phyloP scores from a whole-genome alignment of 2,329 filamentous ascomycete species.

The Lasiodiplodia hormozganensis region DNA sequence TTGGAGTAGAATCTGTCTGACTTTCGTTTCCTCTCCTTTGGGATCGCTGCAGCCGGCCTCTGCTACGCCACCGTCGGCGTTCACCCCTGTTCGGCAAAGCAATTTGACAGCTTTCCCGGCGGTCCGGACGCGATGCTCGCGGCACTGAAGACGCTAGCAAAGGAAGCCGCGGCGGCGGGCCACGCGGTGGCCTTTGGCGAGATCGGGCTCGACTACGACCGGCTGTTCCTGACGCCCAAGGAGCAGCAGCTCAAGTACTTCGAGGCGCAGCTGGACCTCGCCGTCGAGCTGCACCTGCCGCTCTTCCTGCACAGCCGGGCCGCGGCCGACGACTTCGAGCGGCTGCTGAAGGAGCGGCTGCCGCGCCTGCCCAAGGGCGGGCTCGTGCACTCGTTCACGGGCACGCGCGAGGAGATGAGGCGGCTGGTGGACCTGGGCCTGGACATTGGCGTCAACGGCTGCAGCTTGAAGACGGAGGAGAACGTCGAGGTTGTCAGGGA shows the following conservation, averaged over 20 bases:
- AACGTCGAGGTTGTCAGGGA: constrained; percentile 85
- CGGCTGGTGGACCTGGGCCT: constrained; percentile 48
- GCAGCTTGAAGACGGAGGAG: constrained; percentile 89
- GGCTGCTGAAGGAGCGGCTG: constrained; percentile 68
- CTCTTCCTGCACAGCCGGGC: constrained; percentile 93
- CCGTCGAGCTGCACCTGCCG: constrained; percentile 77
- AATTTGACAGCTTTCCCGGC: constrained; percentile 70
- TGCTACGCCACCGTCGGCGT: constrained; percentile 94
- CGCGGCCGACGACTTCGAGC: constrained; percentile 83
- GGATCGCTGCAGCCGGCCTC: constrained; percentile 66
- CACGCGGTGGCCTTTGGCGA: constrained; percentile 87
- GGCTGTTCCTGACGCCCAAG: constrained; percentile 80
- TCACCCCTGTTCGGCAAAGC: constrained; percentile 85
- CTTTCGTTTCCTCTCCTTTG: neutral
- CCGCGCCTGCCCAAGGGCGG: constrained; percentile 75
- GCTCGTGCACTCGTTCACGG: constrained; percentile 58
- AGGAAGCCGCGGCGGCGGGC: constrained; percentile 55
- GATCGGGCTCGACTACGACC: constrained; percentile 95
- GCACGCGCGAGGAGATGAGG: constrained; percentile 50
- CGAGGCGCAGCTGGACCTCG: constrained; percentile 79
- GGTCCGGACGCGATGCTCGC: constrained; percentile 59
- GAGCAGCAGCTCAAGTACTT: constrained; percentile 86
- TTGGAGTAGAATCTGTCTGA: neutral
- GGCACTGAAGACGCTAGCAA: constrained; percentile 70
- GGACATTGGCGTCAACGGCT: constrained; percentile 58